A percentile compares a stretch with the other conserved stretches of the same genome.
Conservation (phyloP, 208 protist genomes). For the Phytomonas sp. region DNA sequence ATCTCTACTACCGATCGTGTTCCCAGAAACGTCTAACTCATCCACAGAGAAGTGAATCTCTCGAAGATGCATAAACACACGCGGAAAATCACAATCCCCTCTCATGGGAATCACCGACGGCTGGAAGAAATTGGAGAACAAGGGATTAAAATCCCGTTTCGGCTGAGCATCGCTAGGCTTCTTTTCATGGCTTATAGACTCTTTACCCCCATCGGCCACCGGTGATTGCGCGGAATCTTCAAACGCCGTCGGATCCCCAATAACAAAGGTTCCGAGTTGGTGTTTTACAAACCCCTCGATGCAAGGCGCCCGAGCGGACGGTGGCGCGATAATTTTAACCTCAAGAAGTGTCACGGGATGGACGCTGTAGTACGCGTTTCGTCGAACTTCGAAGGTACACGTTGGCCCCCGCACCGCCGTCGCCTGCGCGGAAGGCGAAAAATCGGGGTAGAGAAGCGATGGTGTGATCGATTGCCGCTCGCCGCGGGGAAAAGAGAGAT, state of each 20-base stretch:
- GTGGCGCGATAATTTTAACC: constrained; percentile 48
- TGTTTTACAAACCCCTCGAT: constrained; percentile 50
- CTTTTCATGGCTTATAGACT: constrained; percentile 2
- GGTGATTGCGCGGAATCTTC: constrained; percentile 10
- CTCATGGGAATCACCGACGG: constrained; percentile 29
- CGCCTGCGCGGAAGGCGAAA: neutral
- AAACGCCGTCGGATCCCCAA: constrained; percentile 59
- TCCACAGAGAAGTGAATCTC: constrained; percentile 32
- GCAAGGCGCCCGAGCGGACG: constrained; percentile 35
- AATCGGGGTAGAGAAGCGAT: constrained; percentile 19
- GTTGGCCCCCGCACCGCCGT: constrained; percentile 5
- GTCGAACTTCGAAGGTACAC: constrained; percentile 49
- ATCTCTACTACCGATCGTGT: constrained; percentile 2
- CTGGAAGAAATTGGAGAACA: neutral
- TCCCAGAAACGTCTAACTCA: constrained; percentile 1
- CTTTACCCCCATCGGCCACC: neutral
- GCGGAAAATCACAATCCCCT: constrained; percentile 81
- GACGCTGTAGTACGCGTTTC: constrained; percentile 70
- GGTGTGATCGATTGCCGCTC: constrained; percentile 18
- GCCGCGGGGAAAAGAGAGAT: constrained; percentile 29
- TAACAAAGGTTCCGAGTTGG: constrained; percentile 44
- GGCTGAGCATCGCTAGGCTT: constrained; percentile 13
- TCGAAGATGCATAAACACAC: constrained; percentile 74
- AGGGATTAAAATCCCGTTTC: constrained; percentile 16
- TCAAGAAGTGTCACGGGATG: constrained; percentile 72